These are phyloP conservation scores for Boechera stricta DNA, from an alignment of 345 rosid genomes.

Conservation along the genomic window DNA sequence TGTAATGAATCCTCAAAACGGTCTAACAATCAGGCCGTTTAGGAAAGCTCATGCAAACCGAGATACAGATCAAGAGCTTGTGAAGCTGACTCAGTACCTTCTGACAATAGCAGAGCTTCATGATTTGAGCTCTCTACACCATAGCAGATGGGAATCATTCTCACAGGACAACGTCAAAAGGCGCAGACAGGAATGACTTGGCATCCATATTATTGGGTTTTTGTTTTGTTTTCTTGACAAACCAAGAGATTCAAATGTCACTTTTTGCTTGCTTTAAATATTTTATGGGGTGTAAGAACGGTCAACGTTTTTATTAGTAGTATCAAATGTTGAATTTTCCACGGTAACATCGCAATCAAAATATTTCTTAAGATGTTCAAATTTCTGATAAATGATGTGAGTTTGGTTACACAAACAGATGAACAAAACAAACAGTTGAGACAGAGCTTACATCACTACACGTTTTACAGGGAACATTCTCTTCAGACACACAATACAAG, in stretches of 20 bases:
- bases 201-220: background rate
- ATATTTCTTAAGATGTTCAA: conserved; percentile 2
- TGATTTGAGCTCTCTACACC: conserved; percentile 77
- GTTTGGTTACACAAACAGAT: conserved; percentile 28
- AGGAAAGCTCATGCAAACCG: conserved; percentile 89
- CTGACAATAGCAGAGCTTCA: conserved; percentile 85
- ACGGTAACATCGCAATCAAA: background rate
- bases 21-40: conserved; percentile 80
- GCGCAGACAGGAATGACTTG: conserved; percentile 63
- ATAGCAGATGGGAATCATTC: conserved; percentile 73
- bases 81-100: conserved; percentile 82
- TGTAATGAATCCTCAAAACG: conserved; percentile 96
- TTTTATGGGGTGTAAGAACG: background rate
- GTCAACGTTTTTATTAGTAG: background rate
- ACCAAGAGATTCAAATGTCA: background rate
- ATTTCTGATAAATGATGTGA: background rate
- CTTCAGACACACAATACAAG: conserved; percentile 14
- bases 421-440: conserved; percentile 1
- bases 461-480: conserved; percentile 11
- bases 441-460: conserved; percentile 7
- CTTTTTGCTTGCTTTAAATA: background rate
- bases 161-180: conserved; percentile 67
- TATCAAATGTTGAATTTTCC: background rate
- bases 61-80: conserved; percentile 85
- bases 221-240: background rate